Percentiles rank a stretch among this genome's conserved stretches.
These are phyloP conservation scores for Calonectria naviculata DNA, from an alignment of 2,329 filamentous ascomycete species.

Conservation along the genomic window DNA sequence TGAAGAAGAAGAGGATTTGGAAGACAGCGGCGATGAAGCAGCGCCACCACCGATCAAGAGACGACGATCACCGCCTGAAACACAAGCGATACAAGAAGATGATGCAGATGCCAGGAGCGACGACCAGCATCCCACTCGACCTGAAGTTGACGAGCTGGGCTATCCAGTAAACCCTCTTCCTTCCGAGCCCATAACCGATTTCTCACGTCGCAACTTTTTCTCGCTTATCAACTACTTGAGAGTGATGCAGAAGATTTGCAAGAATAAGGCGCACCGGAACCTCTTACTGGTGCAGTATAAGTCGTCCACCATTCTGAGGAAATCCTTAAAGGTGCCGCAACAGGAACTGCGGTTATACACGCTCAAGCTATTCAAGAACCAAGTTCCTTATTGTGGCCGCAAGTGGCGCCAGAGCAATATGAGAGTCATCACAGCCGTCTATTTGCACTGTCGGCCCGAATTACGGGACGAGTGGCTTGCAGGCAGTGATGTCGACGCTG, in stretches of 20 bases:
- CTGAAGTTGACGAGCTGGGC: constrained; percentile 87
- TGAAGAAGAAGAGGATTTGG: constrained; percentile 54
- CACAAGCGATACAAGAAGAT: constrained; percentile 40
- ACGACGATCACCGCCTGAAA: constrained; percentile 58
- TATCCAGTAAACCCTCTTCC: constrained; percentile 80
- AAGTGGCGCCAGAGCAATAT: constrained; percentile 99
- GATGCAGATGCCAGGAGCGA: constrained; percentile 45
- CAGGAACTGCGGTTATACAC: constrained; percentile 90
- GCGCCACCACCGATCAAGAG: constrained; percentile 84
- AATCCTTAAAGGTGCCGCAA: constrained; percentile 91
- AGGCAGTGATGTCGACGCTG: constrained; percentile 90
- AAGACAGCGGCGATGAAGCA: constrained; percentile 79
- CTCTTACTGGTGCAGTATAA: constrained; percentile 96
- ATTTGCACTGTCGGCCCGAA: constrained; percentile 92
- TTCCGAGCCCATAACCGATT: constrained; percentile 83
- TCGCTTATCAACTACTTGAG: constrained; percentile 94
- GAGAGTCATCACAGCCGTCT: constrained; percentile 97
- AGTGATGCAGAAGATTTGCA: constrained; percentile 97
- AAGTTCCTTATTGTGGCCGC: constrained; percentile 96
- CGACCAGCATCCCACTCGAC: constrained; percentile 52
- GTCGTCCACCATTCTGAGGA: constrained; percentile 90
- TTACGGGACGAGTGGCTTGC: constrained; percentile 95
- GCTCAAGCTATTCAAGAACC: constrained; percentile 97
- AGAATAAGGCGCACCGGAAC: constrained; percentile 94
- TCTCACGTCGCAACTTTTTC: constrained; percentile 95